phyloP scores from a whole-genome alignment of 2,329 filamentous ascomycete genomes.

The Sarocladium brachiariae region DNA sequence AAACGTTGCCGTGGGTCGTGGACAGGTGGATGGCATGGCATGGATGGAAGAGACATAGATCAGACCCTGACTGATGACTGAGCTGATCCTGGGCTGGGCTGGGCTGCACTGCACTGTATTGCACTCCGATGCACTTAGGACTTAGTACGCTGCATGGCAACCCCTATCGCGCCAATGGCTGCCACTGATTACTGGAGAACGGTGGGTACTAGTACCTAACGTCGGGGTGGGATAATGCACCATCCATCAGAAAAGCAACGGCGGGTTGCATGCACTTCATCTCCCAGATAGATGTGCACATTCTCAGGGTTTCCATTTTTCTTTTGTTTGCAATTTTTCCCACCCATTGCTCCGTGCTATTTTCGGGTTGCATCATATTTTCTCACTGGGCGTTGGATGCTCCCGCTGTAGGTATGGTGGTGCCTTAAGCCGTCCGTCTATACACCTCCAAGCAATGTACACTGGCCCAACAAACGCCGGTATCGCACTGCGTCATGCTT shows the following conservation, averaged over 20 bases:
- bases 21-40: slow-evolving; percentile 2
- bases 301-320: neutral
- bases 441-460: no score
- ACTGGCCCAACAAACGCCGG: neutral
- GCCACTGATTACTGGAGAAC: no score
- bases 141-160: no score
- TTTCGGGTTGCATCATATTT: neutral
- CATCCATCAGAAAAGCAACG: neutral
- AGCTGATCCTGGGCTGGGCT: neutral
- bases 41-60: neutral
- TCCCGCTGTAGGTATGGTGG: no score
- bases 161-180: no score
- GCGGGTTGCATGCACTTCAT: neutral
- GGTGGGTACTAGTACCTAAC: no score
- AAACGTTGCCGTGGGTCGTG: neutral
- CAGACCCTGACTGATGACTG: neutral
- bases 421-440: no score
- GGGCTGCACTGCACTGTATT: neutral
- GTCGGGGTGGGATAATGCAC: no score
- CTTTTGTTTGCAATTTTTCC: neutral
- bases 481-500: slow-evolving; percentile 7
- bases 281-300: no score
- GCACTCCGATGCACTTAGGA: no score
- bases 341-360: neutral
- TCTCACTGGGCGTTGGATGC: no score